These are phyloP conservation scores for Fusarium dimerum DNA, from an alignment of 2,329 filamentous ascomycete genomes.

Conservation along the genomic window DNA sequence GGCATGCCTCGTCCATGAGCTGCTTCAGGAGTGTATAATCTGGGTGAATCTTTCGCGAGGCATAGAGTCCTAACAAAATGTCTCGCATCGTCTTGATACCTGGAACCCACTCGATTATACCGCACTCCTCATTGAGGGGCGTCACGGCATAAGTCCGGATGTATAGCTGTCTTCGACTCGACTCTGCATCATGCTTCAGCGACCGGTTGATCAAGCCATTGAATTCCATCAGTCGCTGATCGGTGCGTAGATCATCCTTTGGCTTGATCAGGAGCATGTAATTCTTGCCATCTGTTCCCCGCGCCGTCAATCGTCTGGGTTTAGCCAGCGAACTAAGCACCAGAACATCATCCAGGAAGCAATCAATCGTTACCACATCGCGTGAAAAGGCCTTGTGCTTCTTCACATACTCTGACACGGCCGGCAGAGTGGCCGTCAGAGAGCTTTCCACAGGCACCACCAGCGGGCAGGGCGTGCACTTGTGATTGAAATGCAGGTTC, in stretches of 20 bases:
- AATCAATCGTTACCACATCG: slow-evolving; percentile 79
- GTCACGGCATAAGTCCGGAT: slow-evolving; percentile 98
- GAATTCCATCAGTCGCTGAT: slow-evolving; percentile 98
- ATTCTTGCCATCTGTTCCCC: slow-evolving; percentile 82
- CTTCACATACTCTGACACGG: slow-evolving; percentile 68
- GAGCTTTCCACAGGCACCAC: slow-evolving; percentile 88
- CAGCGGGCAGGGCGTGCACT: slow-evolving; percentile 76
- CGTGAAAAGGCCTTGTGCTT: slow-evolving; percentile 85
- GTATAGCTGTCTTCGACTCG: slow-evolving; percentile 85
- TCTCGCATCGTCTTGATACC: slow-evolving; percentile 93
- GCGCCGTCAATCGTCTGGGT: slow-evolving; percentile 83
- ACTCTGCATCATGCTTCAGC: slow-evolving; percentile 86
- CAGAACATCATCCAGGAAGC: slow-evolving; percentile 83
- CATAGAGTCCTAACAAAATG: slow-evolving; percentile 79
- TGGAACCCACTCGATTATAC: slow-evolving; percentile 97
- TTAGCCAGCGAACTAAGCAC: slow-evolving; percentile 91
- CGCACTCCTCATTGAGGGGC: slow-evolving; percentile 95
- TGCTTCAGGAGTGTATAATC: slow-evolving; percentile 69
- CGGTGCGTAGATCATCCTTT: slow-evolving; percentile 95
- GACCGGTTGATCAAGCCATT: slow-evolving; percentile 97
- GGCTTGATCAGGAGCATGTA: slow-evolving; percentile 96
- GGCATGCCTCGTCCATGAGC: slow-evolving; percentile 63
- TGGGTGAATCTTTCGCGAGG: slow-evolving; percentile 67
- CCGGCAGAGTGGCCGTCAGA: slow-evolving; percentile 79
- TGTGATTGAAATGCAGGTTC: slow-evolving; percentile 83